A percentile compares a stretch with the other conserved stretches of the same genome.
Evolutionary conservation across 768 basidiomycete genomes (phyloP).

Genomic region (Suillus americanus): DNA sequence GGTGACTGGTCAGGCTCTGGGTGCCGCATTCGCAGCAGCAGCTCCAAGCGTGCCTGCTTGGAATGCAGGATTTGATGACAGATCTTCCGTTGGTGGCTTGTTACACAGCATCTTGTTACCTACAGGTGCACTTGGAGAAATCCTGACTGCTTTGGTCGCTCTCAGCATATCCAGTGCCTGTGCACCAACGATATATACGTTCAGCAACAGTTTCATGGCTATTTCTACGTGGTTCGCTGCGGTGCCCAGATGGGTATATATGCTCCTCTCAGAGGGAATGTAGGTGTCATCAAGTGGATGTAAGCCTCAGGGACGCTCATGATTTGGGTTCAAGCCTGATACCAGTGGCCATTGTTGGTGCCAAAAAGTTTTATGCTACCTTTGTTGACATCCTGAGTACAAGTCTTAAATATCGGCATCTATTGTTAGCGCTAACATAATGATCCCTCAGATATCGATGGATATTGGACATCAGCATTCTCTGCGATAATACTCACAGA

Average conservation of each 20-base stretch:
- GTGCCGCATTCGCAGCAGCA: neutral
- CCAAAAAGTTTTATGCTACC: neutral
- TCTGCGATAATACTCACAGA: neutral
- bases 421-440: neutral
- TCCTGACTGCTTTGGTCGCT: neutral
- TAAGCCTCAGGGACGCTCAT: neutral
- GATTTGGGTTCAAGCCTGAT: neutral
- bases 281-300: neutral
- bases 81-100: neutral
- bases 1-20: neutral
- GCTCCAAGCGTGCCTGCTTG: neutral
- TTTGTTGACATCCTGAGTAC: neutral
- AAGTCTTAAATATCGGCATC: neutral
- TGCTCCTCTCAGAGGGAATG: neutral
- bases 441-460: neutral
- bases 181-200: neutral
- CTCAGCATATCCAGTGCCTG: neutral
- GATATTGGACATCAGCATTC: neutral
- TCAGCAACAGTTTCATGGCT: neutral
- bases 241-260: neutral
- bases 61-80: neutral
- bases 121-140: neutral
- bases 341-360: neutral
- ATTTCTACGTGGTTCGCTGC: neutral
- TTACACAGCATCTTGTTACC: neutral